A percentile compares a stretch with the other conserved stretches of the same genome.
Conservation (phyloP, 2,329 filamentous ascomycete genomes). For the Mycosphaerella arachidis region DNA sequence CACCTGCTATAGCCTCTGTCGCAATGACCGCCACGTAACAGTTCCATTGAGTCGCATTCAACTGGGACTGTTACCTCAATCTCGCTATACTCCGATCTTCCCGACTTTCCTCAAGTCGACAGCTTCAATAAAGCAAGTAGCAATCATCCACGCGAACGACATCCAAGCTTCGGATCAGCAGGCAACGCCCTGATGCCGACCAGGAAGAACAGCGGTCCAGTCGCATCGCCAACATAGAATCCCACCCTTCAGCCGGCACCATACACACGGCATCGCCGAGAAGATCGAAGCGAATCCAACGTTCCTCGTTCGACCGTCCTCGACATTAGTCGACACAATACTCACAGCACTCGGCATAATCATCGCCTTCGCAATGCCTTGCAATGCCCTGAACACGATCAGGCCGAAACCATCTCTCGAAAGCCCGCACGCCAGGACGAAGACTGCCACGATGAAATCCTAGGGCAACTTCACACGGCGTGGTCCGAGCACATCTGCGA, state of each 20-base stretch:
- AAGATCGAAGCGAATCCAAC: slow-evolving; percentile 50
- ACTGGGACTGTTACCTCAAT: slow-evolving; percentile 12
- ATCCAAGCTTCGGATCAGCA: slow-evolving; percentile 30
- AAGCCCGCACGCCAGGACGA: slow-evolving; percentile 42
- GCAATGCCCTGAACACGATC: slow-evolving; percentile 23
- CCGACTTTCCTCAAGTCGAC: slow-evolving; percentile 41
- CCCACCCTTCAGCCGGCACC: slow-evolving; percentile 52
- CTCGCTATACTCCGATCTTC: slow-evolving; percentile 39
- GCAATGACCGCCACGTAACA: no score
- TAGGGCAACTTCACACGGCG: slow-evolving; percentile 44
- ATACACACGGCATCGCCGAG: slow-evolving; percentile 45
- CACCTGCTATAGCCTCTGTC: no score
- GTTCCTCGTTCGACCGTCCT: slow-evolving; percentile 46
- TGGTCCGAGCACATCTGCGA: slow-evolving; percentile 50
- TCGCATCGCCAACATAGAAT: slow-evolving; percentile 46
- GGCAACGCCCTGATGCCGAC: slow-evolving; percentile 39
- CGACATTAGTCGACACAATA: slow-evolving; percentile 46
- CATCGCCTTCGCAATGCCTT: slow-evolving; percentile 21
- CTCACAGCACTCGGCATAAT: slow-evolving; percentile 45
- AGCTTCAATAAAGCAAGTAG: slow-evolving; percentile 29
- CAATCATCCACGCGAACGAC: slow-evolving; percentile 32
- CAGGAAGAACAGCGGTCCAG: slow-evolving; percentile 39
- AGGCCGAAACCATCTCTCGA: slow-evolving; percentile 31
- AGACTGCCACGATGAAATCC: slow-evolving; percentile 29
- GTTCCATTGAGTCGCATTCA: no score